Conservation (phyloP, 73 alveolate genomes). For the Uronychia binucleata region DNA sequence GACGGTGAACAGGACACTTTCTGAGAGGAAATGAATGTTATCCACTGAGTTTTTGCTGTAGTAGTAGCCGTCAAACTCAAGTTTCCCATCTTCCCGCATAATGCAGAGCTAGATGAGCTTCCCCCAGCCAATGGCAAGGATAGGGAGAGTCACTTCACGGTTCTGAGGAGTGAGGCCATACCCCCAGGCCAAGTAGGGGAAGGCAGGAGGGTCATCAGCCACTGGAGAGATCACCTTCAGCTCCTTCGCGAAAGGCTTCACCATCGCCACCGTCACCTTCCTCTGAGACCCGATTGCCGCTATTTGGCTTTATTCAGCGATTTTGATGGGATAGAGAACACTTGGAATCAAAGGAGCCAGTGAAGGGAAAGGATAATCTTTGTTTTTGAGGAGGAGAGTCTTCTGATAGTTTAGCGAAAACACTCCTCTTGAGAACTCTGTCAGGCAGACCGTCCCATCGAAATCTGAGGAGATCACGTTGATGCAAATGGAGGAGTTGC, state of each 20-base stretch:
- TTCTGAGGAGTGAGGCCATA: constrained; percentile 58
- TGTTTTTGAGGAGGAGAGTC: background rate
- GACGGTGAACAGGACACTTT: constrained; percentile 45
- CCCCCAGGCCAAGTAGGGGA: constrained; percentile 66
- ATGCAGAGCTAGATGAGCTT: constrained; percentile 39
- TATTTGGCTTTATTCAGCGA: background rate
- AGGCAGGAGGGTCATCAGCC: background rate
- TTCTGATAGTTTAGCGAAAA: background rate
- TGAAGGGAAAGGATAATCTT: background rate
- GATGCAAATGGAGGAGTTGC: background rate
- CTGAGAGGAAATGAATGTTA: constrained; percentile 42
- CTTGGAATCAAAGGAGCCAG: constrained; percentile 5
- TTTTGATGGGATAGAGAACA: background rate
- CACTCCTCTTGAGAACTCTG: constrained; percentile 10
- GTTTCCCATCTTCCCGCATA: constrained; percentile 38
- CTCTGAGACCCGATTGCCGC: constrained; percentile 6
- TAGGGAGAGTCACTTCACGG: constrained; percentile 47
- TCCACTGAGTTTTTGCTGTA: constrained; percentile 36
- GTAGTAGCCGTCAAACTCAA: constrained; percentile 61
- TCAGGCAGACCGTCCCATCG: constrained; percentile 5
- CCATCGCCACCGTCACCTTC: background rate
- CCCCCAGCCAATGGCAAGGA: constrained; percentile 68
- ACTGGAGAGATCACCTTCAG: background rate
- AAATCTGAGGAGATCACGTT: background rate
- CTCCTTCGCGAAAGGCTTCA: constrained; percentile 8